Conservation (phyloP, 2,329 filamentous ascomycete species). For the Dryadomyces sulphureus region DNA sequence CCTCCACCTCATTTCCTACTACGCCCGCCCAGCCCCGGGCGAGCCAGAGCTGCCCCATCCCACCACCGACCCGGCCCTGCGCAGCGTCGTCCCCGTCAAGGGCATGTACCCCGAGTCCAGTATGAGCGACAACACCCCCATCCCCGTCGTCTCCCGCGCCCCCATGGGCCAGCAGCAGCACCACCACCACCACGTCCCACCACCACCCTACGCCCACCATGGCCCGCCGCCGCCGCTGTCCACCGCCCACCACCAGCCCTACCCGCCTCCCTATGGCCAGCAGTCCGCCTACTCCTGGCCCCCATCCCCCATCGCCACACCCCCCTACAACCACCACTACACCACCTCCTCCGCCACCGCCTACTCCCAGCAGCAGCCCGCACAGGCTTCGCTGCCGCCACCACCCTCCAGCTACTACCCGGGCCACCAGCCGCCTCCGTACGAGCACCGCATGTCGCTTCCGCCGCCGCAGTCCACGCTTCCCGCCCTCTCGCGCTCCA, state of each 20-base stretch:
- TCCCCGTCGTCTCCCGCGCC: slow-evolving; percentile 66
- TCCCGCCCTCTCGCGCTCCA: not conserved
- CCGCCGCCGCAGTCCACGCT: slow-evolving; percentile 6
- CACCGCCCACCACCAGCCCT: slow-evolving; percentile 12
- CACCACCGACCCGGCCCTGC: slow-evolving; percentile 62
- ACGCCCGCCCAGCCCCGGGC: slow-evolving; percentile 62
- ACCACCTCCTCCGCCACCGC: slow-evolving; percentile 19
- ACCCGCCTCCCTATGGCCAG: slow-evolving; percentile 21
- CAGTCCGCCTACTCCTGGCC: slow-evolving; percentile 34
- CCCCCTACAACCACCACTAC: slow-evolving; percentile 34
- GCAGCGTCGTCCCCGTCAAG: slow-evolving; percentile 74
- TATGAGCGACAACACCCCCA: slow-evolving; percentile 60
- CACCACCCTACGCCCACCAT: slow-evolving; percentile 4
- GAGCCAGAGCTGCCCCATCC: slow-evolving; percentile 66
- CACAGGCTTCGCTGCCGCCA: slow-evolving; percentile 13
- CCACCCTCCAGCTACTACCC: slow-evolving; percentile 15
- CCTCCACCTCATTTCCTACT: slow-evolving; percentile 95
- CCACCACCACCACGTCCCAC: slow-evolving; percentile 15
- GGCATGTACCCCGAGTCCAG: slow-evolving; percentile 97
- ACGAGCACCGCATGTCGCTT: slow-evolving; percentile 7
- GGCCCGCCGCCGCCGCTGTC: not conserved
- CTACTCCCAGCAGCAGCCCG: slow-evolving; percentile 15
- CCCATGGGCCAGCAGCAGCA: slow-evolving; percentile 43
- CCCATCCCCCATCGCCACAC: slow-evolving; percentile 39
- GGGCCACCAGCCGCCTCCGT: slow-evolving; percentile 10